Percentiles rank a stretch among this genome's conserved stretches.
Evolutionary conservation across 306 rosid genomes (phyloP).

Genomic region (Hippophae rhamnoides): DNA sequence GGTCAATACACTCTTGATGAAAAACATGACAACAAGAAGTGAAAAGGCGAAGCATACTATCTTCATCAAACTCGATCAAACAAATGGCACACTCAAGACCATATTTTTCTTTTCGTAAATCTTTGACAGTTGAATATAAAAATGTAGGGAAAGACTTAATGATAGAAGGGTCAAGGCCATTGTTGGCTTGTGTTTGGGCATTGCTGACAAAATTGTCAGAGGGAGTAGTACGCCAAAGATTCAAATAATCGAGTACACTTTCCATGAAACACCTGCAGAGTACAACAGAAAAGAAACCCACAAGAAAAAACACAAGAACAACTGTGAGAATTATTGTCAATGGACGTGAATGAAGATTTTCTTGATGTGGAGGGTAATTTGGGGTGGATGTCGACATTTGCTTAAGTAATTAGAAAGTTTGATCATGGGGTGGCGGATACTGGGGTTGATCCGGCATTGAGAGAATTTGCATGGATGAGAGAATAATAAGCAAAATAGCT

Average conservation of each 20-base stretch:
- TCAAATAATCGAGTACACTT: conserved; percentile 16
- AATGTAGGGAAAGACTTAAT: conserved; percentile 51
- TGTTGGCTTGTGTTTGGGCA: conserved; percentile 1
- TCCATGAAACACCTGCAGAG: conserved; percentile 37
- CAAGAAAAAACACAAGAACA: conserved; percentile 26
- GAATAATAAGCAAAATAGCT: neutral
- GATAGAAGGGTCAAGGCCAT: conserved; percentile 43
- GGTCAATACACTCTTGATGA: conserved; percentile 68
- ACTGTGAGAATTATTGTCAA: conserved; percentile 35
- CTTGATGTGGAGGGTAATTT: neutral
- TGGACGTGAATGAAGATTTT: conserved; percentile 19
- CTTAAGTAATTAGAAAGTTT: neutral
- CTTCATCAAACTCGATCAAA: conserved; percentile 50
- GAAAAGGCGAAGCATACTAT: conserved; percentile 43
- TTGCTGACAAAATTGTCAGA: conserved; percentile 20
- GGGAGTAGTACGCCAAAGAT: conserved; percentile 25
- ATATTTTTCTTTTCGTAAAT: conserved; percentile 29
- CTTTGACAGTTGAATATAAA: conserved; percentile 40
- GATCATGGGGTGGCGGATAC: conserved; percentile 18
- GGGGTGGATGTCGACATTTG: conserved; percentile 19
- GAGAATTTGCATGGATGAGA: conserved; percentile 32
- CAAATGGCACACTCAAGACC: conserved; percentile 61
- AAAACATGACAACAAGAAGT: conserved; percentile 61
- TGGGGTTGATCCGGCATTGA: conserved; percentile 15
- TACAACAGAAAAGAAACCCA: conserved; percentile 38